Evolutionary conservation across 2,329 filamentous ascomycete species (phyloP), one percentile per base, ranked within the genome.

Genomic region (Stemphylium vesicarium): DNA sequence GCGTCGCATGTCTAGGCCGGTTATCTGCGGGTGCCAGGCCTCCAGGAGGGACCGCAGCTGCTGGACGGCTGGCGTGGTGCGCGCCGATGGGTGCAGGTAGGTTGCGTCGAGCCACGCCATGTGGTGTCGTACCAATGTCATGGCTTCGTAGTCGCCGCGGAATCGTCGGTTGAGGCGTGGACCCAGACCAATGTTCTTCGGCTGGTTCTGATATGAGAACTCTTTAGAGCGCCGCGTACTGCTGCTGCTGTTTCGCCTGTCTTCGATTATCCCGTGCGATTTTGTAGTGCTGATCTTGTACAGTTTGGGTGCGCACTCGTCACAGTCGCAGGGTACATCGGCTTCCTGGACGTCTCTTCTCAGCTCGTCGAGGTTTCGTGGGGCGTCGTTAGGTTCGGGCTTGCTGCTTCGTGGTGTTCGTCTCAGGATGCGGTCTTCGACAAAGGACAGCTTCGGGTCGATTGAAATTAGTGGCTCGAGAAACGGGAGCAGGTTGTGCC

Each of bases 101-200:
- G 53, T 62, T 22, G 53, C 36, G 39, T 59, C 51, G 7, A 63
- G 41, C 58, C 59, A 63, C 9, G 56, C 49, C 15, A 53, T 45
- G 36, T 63, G 60, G 43, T 62, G 53, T 4, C 59, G 53, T 9
- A 62, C 59, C 16, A 63, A 33, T 2, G 53, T 47, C 60, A 63
- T 63, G 13, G 59, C 32, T 46, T 63, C 60, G 35, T 63, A 63
- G 18, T 57, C 41, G n/a, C 59, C 59, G 24, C 61, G 58, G 36
- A 63, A 49, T 24, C 38, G 38, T 8, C 56, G 31, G 2, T 15
- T 48, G 4, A 62, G 40, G n/a, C 37, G 16, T 2, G 56, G 53
- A 29, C 26, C 55, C 2, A 47, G 37, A 1, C 13, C 37, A 4
- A 24, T 9, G 5, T 24, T 31, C 18, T 41, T 29, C 12, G 18